Percentiles rank a stretch among this genome's conserved stretches.
Conservation (phyloP, 129 eudicot genomes). For the Escallonia rubra region DNA sequence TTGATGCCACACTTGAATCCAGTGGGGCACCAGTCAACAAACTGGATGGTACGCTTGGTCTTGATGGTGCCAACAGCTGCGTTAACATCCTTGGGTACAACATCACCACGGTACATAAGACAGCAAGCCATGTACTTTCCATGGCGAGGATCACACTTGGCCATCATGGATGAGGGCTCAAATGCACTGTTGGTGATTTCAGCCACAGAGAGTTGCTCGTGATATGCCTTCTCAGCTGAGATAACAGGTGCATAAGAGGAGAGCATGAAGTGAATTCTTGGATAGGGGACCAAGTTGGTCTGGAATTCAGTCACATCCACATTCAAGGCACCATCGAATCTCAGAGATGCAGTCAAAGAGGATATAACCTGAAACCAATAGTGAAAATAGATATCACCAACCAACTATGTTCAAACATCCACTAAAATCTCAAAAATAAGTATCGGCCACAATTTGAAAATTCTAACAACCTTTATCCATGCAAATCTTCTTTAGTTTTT, state of each 20-base stretch:
- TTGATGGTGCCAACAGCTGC: slow-evolving; percentile 68
- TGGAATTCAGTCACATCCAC: slow-evolving; percentile 74
- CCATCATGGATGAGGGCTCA: slow-evolving; percentile 80
- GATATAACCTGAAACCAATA: slow-evolving; percentile 47
- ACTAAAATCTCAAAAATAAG: no score
- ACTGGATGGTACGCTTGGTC: slow-evolving; percentile 69
- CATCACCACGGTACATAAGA: slow-evolving; percentile 73
- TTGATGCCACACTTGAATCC: slow-evolving; percentile 74
- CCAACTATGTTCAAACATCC: no score
- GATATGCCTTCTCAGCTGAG: slow-evolving; percentile 60
- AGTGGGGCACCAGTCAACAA: slow-evolving; percentile 77
- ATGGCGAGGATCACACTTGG: slow-evolving; percentile 68
- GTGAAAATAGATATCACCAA: background rate
- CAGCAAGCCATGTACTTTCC: slow-evolving; percentile 80
- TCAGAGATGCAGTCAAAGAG: slow-evolving; percentile 60
- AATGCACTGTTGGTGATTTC: slow-evolving; percentile 72
- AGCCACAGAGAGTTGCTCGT: slow-evolving; percentile 67
- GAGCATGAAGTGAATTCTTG: slow-evolving; percentile 72
- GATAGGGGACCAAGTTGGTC: slow-evolving; percentile 70
- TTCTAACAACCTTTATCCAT: no score
- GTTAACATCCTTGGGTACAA: slow-evolving; percentile 66
- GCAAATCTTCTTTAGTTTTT: no score
- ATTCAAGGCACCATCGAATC: slow-evolving; percentile 67
- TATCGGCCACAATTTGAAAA: no score
- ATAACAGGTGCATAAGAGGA: slow-evolving; percentile 72